A percentile compares a stretch with the other conserved stretches of the same genome.
These are phyloP conservation scores for Oidiodendron maius DNA, from an alignment of 495 filamentous ascomycete species.

Conservation along the genomic window DNA sequence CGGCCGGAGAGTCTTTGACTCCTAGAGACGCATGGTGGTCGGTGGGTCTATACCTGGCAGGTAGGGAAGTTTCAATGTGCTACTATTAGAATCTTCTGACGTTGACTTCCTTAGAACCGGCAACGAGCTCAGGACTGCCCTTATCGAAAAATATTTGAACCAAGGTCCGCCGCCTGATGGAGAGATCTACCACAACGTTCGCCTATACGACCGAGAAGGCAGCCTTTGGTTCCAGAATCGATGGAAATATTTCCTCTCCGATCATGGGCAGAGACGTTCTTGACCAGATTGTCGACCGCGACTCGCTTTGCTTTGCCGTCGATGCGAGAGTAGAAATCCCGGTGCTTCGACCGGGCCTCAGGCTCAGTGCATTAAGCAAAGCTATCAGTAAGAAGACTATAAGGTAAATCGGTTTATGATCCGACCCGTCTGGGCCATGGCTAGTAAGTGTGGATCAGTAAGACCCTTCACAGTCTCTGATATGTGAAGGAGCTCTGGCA, in stretches of 20 bases:
- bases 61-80: no score
- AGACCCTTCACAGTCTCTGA: no score
- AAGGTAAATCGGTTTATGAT: no score
- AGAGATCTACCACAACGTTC: slow-evolving; percentile 35
- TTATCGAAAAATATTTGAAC: slow-evolving; percentile 32
- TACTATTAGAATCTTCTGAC: background rate
- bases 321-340: no score
- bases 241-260: slow-evolving; percentile 7
- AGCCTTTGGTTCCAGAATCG: slow-evolving; percentile 8
- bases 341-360: no score
- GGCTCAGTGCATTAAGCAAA: no score
- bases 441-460: no score
- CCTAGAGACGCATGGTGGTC: slow-evolving; percentile 30
- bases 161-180: slow-evolving; percentile 28
- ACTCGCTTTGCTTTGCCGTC: no score
- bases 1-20: slow-evolving; percentile 16
- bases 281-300: no score
- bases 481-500: no score
- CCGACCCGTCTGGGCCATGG: no score
- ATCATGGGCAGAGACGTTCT: slow-evolving; percentile 3
- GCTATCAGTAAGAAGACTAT: no score
- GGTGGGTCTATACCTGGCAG: slow-evolving; percentile 17
- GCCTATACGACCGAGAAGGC: slow-evolving; percentile 25
- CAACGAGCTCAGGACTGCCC: slow-evolving; percentile 16
- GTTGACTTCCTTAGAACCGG: slow-evolving; percentile 16